These are phyloP conservation scores for Vairimorpha necatrix DNA, from an alignment of 371 early-diverging fungal species.

Conservation along the genomic window DNA sequence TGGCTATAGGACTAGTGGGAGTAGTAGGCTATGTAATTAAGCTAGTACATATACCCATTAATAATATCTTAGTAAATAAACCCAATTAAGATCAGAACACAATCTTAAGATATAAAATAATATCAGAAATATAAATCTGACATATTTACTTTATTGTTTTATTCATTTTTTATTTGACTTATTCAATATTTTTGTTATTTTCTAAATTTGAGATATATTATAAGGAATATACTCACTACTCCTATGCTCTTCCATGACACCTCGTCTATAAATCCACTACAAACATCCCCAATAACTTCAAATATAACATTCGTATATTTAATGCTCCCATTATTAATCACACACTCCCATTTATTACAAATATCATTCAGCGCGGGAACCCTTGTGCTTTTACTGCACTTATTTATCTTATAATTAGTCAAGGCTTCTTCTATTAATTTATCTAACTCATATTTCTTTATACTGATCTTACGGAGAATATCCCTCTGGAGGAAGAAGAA, in stretches of 20 bases:
- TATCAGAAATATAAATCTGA: no score
- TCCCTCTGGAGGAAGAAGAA: slow-evolving; percentile 54
- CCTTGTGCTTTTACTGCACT: slow-evolving; percentile 69
- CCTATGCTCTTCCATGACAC: slow-evolving; percentile 40
- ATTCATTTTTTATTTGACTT: neutral
- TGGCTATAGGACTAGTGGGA: slow-evolving; percentile 59
- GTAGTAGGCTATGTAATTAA: slow-evolving; percentile 62
- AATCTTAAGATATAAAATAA: no score
- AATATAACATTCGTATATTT: slow-evolving; percentile 60
- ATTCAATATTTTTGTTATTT: neutral
- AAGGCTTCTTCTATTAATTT: slow-evolving; percentile 67
- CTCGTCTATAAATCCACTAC: slow-evolving; percentile 59
- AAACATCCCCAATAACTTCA: slow-evolving; percentile 56
- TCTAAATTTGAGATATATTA: slow-evolving; percentile 45
- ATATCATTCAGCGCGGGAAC: slow-evolving; percentile 72
- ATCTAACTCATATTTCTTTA: slow-evolving; percentile 31
- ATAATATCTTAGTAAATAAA: slow-evolving; percentile 62
- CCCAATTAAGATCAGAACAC: slow-evolving; percentile 30
- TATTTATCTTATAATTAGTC: slow-evolving; percentile 70
- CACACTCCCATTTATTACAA: slow-evolving; percentile 73
- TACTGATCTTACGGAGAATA: slow-evolving; percentile 45
- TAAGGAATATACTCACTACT: slow-evolving; percentile 30
- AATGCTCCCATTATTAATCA: slow-evolving; percentile 68
- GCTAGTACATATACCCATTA: slow-evolving; percentile 64
- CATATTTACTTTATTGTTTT: no score